Conservation (phyloP, 2,329 filamentous ascomycete species). For the Boeremia lycopersici region DNA sequence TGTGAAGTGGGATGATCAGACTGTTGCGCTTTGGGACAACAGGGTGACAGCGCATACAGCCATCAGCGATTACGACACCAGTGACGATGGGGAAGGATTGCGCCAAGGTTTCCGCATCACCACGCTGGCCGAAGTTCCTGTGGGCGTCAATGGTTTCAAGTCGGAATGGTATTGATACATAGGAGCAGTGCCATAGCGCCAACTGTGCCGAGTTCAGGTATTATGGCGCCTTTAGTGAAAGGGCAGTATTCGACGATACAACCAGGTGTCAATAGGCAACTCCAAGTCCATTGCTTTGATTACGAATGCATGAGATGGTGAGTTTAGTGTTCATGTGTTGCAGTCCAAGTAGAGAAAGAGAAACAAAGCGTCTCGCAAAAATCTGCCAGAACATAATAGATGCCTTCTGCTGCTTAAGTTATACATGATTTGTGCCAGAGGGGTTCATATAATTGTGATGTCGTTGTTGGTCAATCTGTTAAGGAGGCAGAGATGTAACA, state of each 20-base stretch:
- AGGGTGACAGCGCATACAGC: slow-evolving; percentile 77
- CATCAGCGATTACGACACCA: slow-evolving; percentile 66
- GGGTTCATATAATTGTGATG: neutral
- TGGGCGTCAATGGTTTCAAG: slow-evolving; percentile 25
- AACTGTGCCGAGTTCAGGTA: too few relatives aligned
- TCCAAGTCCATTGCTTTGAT: too few relatives aligned
- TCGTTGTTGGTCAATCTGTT: neutral
- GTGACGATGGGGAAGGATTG: slow-evolving; percentile 29
- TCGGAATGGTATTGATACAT: slow-evolving; percentile 24
- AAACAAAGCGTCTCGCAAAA: too few relatives aligned
- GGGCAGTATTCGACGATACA: neutral
- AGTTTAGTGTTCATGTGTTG: too few relatives aligned
- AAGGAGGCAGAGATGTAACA: neutral
- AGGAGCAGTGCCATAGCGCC: too few relatives aligned
- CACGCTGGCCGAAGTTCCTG: slow-evolving; percentile 28
- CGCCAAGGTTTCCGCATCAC: slow-evolving; percentile 36
- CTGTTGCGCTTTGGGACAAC: slow-evolving; percentile 85
- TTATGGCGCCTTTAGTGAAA: neutral
- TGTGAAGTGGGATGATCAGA: slow-evolving; percentile 75
- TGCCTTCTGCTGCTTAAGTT: neutral
- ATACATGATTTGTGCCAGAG: slow-evolving; percentile 1
- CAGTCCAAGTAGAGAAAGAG: neutral
- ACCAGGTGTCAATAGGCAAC: too few relatives aligned
- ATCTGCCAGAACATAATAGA: too few relatives aligned
- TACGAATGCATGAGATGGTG: too few relatives aligned